Base-by-base conservation (phyloP, 805 yeast genomes). In the Starmerella powellii region DNA sequence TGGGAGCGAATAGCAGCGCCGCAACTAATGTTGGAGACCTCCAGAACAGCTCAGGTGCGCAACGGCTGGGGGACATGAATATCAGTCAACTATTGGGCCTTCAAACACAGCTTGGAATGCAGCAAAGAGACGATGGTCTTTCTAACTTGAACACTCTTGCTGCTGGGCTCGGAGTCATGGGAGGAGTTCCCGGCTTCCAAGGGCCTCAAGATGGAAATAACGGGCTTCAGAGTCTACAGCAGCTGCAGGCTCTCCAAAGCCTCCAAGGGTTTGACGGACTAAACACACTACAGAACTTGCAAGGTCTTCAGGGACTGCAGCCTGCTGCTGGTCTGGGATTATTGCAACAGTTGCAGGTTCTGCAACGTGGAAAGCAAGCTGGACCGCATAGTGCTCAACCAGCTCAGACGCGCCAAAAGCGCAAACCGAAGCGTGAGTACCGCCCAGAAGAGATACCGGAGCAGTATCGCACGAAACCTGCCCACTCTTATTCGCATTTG, bases 371-470 rank as follows among this genome's bases (percentile, higher is more conserved):
- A 18, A 29, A 37, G 18, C 24, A 26, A 8, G 41, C 40, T 19
- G 30, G 19, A 6, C 16, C 35, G 17, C 37, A 34, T 19, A 16
- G n/a, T 19, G 19, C 31, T 6, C 37, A 24, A 34, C 28, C 28
- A n/a, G 34, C 28, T n/a, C 44, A 12, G 32, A 39, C 27, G 8
- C 38, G 45, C 18, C 46, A 28, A 36, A 43, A 43, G 37, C 47
- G 72, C 45, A 68, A 65, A 37, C 63, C 71, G 29, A 74, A 67
- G 58, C 70, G 68, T 4, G 71, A 74, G 30, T 86, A 82, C 57
- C 67, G 76, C 2, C 63, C 78, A 16, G 94, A 85, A 42, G 95
- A 86, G 54, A 85, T 88, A 36, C 98, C 97, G 1, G 82, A 74
- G 44, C 85, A 82, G 61, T 85, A 74, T 60, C 71, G 95, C 52